phyloP scores from a whole-genome alignment of 257 asterid genomes.

The Plantago major region DNA sequence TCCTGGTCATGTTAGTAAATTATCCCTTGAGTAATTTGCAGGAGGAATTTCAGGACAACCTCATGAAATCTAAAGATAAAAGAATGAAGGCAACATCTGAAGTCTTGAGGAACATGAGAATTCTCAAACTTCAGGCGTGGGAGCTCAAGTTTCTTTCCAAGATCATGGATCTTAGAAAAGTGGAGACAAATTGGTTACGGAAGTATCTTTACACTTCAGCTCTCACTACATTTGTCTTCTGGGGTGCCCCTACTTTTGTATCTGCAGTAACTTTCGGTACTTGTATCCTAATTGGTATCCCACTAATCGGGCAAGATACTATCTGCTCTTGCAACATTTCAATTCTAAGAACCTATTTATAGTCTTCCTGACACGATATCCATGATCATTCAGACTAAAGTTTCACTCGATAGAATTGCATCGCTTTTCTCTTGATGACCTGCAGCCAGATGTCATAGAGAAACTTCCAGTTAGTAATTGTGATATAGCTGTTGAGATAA shows the following conservation, averaged over 20 bases:
- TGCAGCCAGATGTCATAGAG: constrained; percentile 48
- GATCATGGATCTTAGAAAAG: constrained; percentile 50
- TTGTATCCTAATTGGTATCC: constrained; percentile 72
- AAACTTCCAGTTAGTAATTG: constrained; percentile 49
- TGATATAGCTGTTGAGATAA: constrained; percentile 50
- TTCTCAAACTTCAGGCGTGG: constrained; percentile 94
- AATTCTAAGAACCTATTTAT: constrained; percentile 82
- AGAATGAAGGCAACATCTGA: constrained; percentile 94
- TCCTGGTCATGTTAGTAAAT: constrained; percentile 68
- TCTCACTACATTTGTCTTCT: constrained; percentile 46
- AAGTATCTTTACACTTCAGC: constrained; percentile 56
- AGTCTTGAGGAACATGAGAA: constrained; percentile 86
- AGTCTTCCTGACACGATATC: constrained; percentile 76
- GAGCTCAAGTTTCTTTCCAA: constrained; percentile 73
- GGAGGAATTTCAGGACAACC: constrained; percentile 61
- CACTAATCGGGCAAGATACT: constrained; percentile 84
- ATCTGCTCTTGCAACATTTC: constrained; percentile 84
- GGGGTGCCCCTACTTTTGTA: constrained; percentile 85
- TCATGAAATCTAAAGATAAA: constrained; percentile 75
- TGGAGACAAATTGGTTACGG: constrained; percentile 67
- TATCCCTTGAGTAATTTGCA: constrained; percentile 60
- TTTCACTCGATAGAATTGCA: constrained; percentile 84
- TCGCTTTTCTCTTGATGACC: constrained; percentile 72
- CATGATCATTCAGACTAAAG: constrained; percentile 85
- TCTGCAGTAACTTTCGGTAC: constrained; percentile 68